Evolutionary conservation across 345 rosid genomes (phyloP).

Genomic region (Cardiospermum halicacabum): DNA sequence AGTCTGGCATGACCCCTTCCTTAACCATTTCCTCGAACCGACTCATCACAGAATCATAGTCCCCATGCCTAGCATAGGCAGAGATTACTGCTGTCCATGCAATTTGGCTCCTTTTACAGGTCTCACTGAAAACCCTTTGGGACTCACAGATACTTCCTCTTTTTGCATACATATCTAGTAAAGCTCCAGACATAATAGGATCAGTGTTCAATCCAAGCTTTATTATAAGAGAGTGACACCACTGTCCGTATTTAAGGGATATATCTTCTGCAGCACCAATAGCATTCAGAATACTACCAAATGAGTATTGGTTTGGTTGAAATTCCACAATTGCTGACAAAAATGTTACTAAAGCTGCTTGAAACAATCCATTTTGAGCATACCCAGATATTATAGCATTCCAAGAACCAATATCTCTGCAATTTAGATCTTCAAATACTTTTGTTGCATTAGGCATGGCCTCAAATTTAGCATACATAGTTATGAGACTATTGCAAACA

Average conservation of each 20-base stretch:
- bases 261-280: conserved; percentile 73
- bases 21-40: conserved; percentile 56
- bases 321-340: conserved; percentile 36
- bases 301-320: conserved; percentile 67
- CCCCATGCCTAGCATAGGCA: conserved; percentile 86
- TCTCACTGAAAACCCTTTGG: conserved; percentile 53
- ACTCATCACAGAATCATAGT: conserved; percentile 63
- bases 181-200: conserved; percentile 67
- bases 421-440: conserved; percentile 52
- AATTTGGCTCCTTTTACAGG: conserved; percentile 43
- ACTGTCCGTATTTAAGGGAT: conserved; percentile 68
- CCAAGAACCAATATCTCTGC: conserved; percentile 62
- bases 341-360: conserved; percentile 50
- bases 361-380: conserved; percentile 57
- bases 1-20: conserved; percentile 59
- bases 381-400: conserved; percentile 85
- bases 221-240: conserved; percentile 62
- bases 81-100: conserved; percentile 88
- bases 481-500: conserved; percentile 67
- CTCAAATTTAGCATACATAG: conserved; percentile 81
- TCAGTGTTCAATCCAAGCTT: conserved; percentile 56
- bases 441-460: conserved; percentile 47
- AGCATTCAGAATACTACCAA: conserved; percentile 79
- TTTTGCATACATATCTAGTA: conserved; percentile 93
- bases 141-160: conserved; percentile 79